Evolutionary conservation across 805 yeast species (phyloP).

Genomic region (Saturnispora sekii): DNA sequence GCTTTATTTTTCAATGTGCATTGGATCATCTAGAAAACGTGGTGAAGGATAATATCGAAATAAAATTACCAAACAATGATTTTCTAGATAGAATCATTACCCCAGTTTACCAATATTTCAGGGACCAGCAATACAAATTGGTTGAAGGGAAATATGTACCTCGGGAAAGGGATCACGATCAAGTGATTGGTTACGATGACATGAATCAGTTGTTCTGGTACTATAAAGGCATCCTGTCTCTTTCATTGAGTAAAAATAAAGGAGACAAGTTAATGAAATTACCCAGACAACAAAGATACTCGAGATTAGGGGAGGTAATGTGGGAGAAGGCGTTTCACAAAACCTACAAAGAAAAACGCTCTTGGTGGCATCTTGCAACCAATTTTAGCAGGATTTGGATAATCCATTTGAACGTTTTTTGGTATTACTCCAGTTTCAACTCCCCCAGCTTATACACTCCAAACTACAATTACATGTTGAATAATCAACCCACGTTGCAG

Average conservation of each 20-base stretch:
- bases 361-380: conserved; percentile 41
- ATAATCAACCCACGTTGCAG: conserved; percentile 38
- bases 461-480: conserved; percentile 30
- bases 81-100: conserved; percentile 34
- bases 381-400: conserved; percentile 47
- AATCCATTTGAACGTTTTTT: conserved; percentile 39
- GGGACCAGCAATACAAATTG: conserved; percentile 57
- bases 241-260: conserved; percentile 25
- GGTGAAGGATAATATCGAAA: conserved; percentile 19
- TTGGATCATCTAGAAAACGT: conserved; percentile 35
- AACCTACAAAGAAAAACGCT: conserved; percentile 38
- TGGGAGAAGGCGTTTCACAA: conserved; percentile 37
- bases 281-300: conserved; percentile 26
- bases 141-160: conserved; percentile 38
- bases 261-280: conserved; percentile 25
- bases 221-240: conserved; percentile 26
- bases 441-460: conserved; percentile 40
- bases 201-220: conserved; percentile 45
- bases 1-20: conserved; percentile 50
- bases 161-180: conserved; percentile 60
- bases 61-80: conserved; percentile 16
- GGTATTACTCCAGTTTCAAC: conserved; percentile 44
- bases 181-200: conserved; percentile 50
- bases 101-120: conserved; percentile 47
- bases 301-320: conserved; percentile 24